These are phyloP conservation scores for Candida sojae DNA, from an alignment of 1,139 yeast species.

Conservation along the genomic window DNA sequence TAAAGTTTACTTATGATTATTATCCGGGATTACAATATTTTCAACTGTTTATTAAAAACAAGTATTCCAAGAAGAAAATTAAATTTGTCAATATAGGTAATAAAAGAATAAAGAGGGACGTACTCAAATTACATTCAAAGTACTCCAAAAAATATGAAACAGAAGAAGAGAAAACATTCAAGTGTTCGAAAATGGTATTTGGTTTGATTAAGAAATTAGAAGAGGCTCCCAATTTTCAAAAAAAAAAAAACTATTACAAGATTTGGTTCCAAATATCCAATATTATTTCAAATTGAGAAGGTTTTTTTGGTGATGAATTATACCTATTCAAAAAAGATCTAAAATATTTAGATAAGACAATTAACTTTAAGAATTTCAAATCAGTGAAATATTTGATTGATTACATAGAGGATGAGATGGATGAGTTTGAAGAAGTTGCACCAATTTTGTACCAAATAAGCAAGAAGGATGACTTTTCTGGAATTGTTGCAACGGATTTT, in stretches of 20 bases:
- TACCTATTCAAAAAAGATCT: constrained; percentile 28
- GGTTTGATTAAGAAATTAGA: neutral
- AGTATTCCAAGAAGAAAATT: too few species aligned
- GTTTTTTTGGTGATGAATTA: constrained; percentile 19
- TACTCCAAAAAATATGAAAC: neutral
- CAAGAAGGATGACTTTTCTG: neutral
- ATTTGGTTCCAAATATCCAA: constrained; percentile 15
- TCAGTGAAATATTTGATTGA: constrained; percentile 17
- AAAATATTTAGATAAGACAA: constrained; percentile 22
- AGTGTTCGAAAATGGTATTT: too few species aligned
- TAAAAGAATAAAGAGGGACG: too few species aligned
- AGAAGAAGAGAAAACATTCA: neutral
- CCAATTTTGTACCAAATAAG: constrained; percentile 6
- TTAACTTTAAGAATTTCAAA: constrained; percentile 19
- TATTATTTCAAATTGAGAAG: neutral
- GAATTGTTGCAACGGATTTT: neutral
- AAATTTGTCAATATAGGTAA: too few species aligned
- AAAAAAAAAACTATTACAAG: constrained; percentile 14
- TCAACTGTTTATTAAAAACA: too few species aligned
- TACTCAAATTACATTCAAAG: neutral
- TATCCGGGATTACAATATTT: too few species aligned
- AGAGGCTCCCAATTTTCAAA: constrained; percentile 11
- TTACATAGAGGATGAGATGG: constrained; percentile 18
- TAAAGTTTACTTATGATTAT: too few species aligned
- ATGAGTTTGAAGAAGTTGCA: constrained; percentile 5